Evolutionary conservation across 805 yeast genomes (phyloP).

Genomic region (Yarrowia porcina): DNA sequence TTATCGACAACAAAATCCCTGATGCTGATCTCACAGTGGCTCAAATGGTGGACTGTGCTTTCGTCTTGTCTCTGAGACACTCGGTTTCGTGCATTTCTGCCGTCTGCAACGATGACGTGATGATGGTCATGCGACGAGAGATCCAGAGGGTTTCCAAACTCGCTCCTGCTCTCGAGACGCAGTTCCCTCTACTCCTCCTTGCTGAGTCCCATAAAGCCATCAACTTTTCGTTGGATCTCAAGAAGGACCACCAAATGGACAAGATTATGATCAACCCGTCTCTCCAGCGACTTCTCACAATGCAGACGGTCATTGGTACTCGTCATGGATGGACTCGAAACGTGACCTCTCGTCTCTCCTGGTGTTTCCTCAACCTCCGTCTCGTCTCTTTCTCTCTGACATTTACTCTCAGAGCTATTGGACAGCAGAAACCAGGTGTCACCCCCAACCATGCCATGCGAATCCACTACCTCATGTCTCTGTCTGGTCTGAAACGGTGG

Average conservation of each 20-base stretch:
- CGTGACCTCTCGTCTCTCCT: constrained; percentile 50
- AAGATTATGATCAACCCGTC: constrained; percentile 73
- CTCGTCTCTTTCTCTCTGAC: constrained; percentile 69
- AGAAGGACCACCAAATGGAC: constrained; percentile 67
- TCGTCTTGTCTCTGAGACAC: constrained; percentile 62
- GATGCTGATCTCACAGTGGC: constrained; percentile 8
- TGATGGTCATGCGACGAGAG: constrained; percentile 53
- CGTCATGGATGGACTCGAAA: constrained; percentile 46
- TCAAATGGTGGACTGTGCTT: constrained; percentile 39
- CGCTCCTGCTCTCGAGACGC: constrained; percentile 33
- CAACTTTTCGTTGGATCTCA: constrained; percentile 65
- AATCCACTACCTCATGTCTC: constrained; percentile 29
- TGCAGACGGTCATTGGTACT: constrained; percentile 66
- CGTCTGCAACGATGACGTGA: constrained; percentile 65
- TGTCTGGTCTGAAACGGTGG: constrained; percentile 83
- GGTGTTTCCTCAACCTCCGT: constrained; percentile 65
- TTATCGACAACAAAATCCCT: constrained; percentile 28
- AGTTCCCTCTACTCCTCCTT: constrained; percentile 46
- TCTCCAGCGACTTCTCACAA: constrained; percentile 63
- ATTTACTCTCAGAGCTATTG: constrained; percentile 52
- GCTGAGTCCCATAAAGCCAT: constrained; percentile 74
- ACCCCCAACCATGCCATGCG: constrained; percentile 44
- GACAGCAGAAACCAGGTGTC: constrained; percentile 46
- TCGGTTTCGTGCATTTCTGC: constrained; percentile 69
- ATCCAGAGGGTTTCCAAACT: constrained; percentile 36